Evolutionary conservation across 2,329 filamentous ascomycete genomes (phyloP), one percentile per base, ranked within the genome.

Genomic region (Sphaceloma murrayae): DNA sequence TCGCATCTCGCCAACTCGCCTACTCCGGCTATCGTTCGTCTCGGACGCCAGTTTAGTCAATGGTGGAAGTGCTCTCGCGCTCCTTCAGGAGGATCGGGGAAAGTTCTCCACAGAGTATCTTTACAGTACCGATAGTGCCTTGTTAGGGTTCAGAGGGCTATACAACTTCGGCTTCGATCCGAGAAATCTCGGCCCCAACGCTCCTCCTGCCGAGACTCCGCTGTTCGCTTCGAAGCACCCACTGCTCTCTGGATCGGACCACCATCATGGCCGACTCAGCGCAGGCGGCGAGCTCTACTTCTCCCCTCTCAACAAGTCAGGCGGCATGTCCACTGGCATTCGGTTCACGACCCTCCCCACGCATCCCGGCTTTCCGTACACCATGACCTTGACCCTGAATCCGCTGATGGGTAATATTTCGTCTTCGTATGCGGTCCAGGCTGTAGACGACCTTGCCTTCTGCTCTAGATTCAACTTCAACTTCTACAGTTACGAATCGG

Each of bases 391-490:
- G 54, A 96, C 89, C 5, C 64, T 95, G 38, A 96, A 94, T 54
- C 91, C 91, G 3, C 69, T 98, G 38, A 95, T 95, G 77, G 91
- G 91, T 13, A 94, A 85, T 58, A 73, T 98, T 48, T 88, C 83
- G 46, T 85, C 87, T 26, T 94, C 80, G 11, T 98, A 98, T 61
- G 85, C 91, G 0, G 85, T 96, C 36, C 82, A 85, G 56, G 89
- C 89, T 2, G 86, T 86, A 2, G 76, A 76, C 24, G 78, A 86
- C 55, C 77, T 94, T 53, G 84, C 86, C 8, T 74, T 98, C 39
- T 91, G 87, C 51, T 93, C 87, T 16, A 79, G 83, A 39, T 89
- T 96, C 66, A 87, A 93, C 58, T 98, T 98, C 66, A 98, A 98
- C 57, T 83, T 95, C 39, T 96, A 95, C 65, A 94, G 86, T 60